A percentile compares a stretch with the other conserved stretches of the same genome.
These are phyloP conservation scores for Flaveria brownii DNA, from an alignment of 129 eudicot species.

Conservation along the genomic window DNA sequence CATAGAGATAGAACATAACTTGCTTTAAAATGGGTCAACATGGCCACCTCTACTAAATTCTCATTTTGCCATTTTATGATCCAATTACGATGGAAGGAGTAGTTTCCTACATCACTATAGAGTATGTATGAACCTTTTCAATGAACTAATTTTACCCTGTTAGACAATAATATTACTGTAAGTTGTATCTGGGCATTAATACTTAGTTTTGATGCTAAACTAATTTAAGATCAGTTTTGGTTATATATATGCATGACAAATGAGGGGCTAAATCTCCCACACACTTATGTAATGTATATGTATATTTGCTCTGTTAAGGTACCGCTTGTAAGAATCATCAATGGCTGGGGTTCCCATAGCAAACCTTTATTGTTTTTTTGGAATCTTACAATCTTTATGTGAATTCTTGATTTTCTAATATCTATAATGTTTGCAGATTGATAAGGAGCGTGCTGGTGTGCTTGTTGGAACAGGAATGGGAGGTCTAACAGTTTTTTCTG, in stretches of 20 bases:
- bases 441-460: slow-evolving; percentile 92
- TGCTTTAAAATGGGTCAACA: background rate
- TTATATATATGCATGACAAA: background rate
- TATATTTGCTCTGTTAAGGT: background rate
- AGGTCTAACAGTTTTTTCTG: slow-evolving; percentile 85
- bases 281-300: background rate
- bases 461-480: slow-evolving; percentile 99
- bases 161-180: background rate
- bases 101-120: background rate
- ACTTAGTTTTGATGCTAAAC: background rate
- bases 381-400: background rate
- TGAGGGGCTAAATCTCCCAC: background rate
- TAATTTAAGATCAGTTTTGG: background rate
- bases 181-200: background rate
- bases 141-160: background rate
- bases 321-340: background rate
- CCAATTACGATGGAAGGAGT: background rate
- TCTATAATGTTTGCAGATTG: slow-evolving; percentile 50
- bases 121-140: background rate
- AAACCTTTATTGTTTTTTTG: background rate
- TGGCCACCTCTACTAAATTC: background rate
- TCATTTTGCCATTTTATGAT: background rate
- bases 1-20: background rate
- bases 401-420: background rate
- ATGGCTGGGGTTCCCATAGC: background rate